Evolutionary conservation across 768 basidiomycete genomes (phyloP), one percentile per base, ranked within the genome.

Genomic region (Wakefieldia striispora): DNA sequence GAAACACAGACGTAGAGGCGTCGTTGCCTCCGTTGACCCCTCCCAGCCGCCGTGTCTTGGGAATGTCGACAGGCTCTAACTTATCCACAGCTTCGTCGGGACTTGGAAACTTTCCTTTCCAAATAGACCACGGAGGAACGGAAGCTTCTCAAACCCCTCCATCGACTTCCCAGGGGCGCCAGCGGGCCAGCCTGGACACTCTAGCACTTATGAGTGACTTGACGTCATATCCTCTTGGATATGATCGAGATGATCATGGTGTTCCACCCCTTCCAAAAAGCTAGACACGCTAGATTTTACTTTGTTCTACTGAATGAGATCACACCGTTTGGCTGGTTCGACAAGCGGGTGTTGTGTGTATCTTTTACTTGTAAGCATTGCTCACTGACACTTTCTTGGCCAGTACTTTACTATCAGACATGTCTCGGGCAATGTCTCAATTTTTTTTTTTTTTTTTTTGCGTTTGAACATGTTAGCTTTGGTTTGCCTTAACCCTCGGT

Each of bases 101-200:
- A n/a, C 72, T 92, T 35, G 86, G 85, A 16, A 86, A 85, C 21
- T 92, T 90, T 76, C 84, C 89, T 34, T 92, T 92, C 80, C 88
- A 91, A 53, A 88, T 92, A 60, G 88, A 89, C 56, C 74, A 82
- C 27, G 82, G 83, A 47, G 68, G 61, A 31, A 53, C 62, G 16
- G 79, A 79, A 33, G 56, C 61, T 20, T 40, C 38, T 17, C 60
- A 60, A 2, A 45, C 63, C 19, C 70, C 75, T 26, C 63, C 76
- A 34, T 33, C 33, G 33, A 62, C 70, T 56, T 67, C 70, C 51
- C 69, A 70, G 40, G 60, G 54, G 19, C 80, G 81, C 34, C 81
- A 83, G 65, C 81, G 91, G 45, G 91, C 91, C 24, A 92, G 90
- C 63, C 71, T 93, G 56, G 91, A 93, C 59, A 92, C 91, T 0